These are phyloP conservation scores for Dendrocalamus sinicus DNA, from an alignment of 176 grass and related monocot species.

Conservation along the genomic window DNA sequence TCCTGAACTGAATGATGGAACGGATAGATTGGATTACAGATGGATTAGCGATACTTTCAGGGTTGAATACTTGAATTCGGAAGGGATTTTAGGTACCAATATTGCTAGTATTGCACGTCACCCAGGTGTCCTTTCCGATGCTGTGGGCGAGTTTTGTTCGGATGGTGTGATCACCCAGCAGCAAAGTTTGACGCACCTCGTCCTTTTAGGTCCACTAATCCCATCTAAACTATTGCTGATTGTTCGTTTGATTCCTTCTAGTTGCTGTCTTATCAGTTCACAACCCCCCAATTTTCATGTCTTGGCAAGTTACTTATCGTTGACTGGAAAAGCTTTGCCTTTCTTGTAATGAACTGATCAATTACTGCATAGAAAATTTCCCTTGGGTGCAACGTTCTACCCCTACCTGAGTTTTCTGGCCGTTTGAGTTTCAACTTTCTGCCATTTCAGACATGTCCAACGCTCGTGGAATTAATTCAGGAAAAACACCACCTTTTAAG, in stretches of 20 bases:
- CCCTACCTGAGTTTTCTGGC: background rate
- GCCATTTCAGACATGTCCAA: too few relatives aligned
- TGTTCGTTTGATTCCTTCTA: slow-evolving; percentile 21
- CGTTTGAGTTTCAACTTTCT: background rate
- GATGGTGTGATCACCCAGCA: slow-evolving; percentile 2
- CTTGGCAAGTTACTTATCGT: slow-evolving; percentile 35
- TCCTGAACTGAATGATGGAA: background rate
- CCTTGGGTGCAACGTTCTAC: background rate
- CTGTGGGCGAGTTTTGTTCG: slow-evolving; percentile 37
- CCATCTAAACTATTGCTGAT: background rate
- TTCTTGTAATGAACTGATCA: background rate
- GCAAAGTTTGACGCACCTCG: slow-evolving; percentile 26
- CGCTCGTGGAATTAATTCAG: too few relatives aligned
- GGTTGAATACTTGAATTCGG: background rate
- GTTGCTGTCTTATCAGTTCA: slow-evolving; percentile 34
- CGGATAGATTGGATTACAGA: background rate
- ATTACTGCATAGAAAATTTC: background rate
- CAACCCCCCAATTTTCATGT: background rate
- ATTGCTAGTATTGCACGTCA: slow-evolving; percentile 1
- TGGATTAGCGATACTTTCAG: background rate
- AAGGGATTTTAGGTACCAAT: background rate
- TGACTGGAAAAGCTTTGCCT: background rate
- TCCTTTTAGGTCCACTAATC: background rate
- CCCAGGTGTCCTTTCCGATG: slow-evolving; percentile 39
- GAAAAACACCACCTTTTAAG: too few relatives aligned